Conservation (phyloP, 164 flowering plant genomes). For the Santalum album region DNA sequence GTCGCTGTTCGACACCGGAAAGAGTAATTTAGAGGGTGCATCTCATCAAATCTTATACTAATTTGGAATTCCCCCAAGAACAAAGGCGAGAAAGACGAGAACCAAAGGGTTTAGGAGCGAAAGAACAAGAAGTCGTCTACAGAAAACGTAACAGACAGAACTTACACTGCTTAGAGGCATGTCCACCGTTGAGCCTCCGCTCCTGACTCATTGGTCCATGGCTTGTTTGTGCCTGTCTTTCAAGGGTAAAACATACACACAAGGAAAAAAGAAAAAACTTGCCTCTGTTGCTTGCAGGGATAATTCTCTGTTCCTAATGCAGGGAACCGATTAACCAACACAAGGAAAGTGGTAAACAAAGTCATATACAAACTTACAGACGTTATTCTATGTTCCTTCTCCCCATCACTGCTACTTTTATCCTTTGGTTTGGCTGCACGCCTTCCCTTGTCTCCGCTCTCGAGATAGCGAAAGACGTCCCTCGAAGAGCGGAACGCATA, state of each 20-base stretch:
- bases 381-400: conserved; percentile 11
- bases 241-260: conserved; percentile 4
- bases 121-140: no score
- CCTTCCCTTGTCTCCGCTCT: conserved; percentile 28
- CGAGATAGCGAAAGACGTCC: conserved; percentile 47
- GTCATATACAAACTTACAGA: conserved; percentile 26
- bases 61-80: no score
- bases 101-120: no score
- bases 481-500: conserved; percentile 50
- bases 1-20: no score
- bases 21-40: no score
- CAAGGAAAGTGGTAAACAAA: neutral
- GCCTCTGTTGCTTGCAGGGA: neutral
- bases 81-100: no score
- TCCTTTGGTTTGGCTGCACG: conserved; percentile 23
- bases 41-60: no score
- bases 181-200: neutral
- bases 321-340: no score
- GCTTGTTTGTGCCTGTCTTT: conserved; percentile 14
- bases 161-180: conserved; percentile 17
- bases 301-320: no score
- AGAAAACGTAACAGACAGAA: neutral
- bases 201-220: conserved; percentile 8
- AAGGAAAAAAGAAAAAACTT: neutral
- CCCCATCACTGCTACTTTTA: conserved; percentile 6